These are phyloP conservation scores for Daldinia loculata DNA, from an alignment of 495 filamentous ascomycete species.

Conservation along the genomic window DNA sequence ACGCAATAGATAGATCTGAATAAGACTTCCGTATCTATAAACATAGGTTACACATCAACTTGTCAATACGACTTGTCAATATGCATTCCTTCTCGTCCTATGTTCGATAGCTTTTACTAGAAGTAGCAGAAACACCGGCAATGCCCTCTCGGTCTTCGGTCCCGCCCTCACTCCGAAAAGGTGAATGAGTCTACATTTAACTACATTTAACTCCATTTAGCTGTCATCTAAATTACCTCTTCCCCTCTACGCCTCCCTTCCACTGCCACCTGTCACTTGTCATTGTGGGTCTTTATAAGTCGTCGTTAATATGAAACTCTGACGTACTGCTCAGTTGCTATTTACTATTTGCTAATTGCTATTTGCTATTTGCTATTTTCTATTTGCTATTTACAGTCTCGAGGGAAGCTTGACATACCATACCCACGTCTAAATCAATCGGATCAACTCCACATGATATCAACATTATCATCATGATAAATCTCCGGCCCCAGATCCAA, in stretches of 20 bases:
- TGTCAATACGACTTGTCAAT: conserved; percentile 3
- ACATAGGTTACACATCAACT: conserved; percentile 27
- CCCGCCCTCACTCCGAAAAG: conserved; percentile 1
- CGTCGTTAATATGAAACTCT: conserved; percentile 27
- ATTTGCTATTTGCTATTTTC: conserved; percentile 24
- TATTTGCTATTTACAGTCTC: conserved; percentile 30
- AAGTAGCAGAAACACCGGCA: conserved; percentile 11
- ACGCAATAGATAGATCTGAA: conserved; percentile 36
- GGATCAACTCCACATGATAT: conserved; percentile 17
- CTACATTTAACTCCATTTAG: not conserved
- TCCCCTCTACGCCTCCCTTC: not conserved
- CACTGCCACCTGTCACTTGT: not conserved
- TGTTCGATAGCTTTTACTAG: conserved; percentile 37
- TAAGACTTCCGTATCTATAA: conserved; percentile 28
- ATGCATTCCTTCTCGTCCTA: conserved; percentile 27
- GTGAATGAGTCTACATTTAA: not conserved
- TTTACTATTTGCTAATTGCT: not conserved
- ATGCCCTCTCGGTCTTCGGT: not conserved
- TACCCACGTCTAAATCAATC: conserved; percentile 12
- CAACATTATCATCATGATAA: conserved; percentile 13
- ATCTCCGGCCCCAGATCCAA: conserved; percentile 26
- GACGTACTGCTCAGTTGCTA: conserved; percentile 2
- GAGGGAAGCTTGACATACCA: conserved; percentile 14
- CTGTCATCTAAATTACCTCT: not conserved
- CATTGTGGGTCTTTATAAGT: conserved; percentile 12